Evolutionary conservation across 2,329 filamentous ascomycete species (phyloP).

Genomic region (Passalora sequoiae): DNA sequence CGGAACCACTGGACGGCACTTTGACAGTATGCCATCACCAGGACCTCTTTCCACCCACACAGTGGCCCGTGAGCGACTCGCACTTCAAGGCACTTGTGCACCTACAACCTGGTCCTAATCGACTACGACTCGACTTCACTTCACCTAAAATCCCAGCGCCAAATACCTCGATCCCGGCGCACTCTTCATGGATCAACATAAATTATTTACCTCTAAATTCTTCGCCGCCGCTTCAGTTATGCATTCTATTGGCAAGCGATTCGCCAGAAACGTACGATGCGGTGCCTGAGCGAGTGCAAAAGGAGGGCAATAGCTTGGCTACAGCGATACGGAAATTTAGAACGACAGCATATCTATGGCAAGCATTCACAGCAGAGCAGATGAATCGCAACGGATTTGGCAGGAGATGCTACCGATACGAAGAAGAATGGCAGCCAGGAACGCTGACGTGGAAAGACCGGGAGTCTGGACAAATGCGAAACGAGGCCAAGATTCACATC

Average conservation of each 20-base stretch:
- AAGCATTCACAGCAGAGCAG: slow-evolving; percentile 93
- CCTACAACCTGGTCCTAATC: slow-evolving; percentile 86
- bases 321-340: slow-evolving; percentile 83
- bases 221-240: slow-evolving; percentile 80
- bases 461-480: slow-evolving; percentile 68
- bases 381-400: slow-evolving; percentile 89
- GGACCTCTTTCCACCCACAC: slow-evolving; percentile 74
- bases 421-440: slow-evolving; percentile 89
- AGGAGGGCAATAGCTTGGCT: slow-evolving; percentile 76
- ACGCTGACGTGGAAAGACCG: slow-evolving; percentile 71
- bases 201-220: slow-evolving; percentile 79
- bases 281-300: slow-evolving; percentile 65
- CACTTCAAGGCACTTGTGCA: slow-evolving; percentile 90
- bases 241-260: slow-evolving; percentile 81
- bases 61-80: slow-evolving; percentile 83
- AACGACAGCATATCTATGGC: slow-evolving; percentile 95
- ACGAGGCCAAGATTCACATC: slow-evolving; percentile 84
- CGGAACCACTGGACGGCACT: slow-evolving; percentile 68
- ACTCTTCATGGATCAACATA: slow-evolving; percentile 73
- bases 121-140: slow-evolving; percentile 75
- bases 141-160: slow-evolving; percentile 73
- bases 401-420: slow-evolving; percentile 79
- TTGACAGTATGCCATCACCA: slow-evolving; percentile 76
- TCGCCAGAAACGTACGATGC: slow-evolving; percentile 82
- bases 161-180: slow-evolving; percentile 61